Base-by-base conservation (phyloP, 2,329 filamentous ascomycete genomes). In the Grosmannia serpens region DNA sequence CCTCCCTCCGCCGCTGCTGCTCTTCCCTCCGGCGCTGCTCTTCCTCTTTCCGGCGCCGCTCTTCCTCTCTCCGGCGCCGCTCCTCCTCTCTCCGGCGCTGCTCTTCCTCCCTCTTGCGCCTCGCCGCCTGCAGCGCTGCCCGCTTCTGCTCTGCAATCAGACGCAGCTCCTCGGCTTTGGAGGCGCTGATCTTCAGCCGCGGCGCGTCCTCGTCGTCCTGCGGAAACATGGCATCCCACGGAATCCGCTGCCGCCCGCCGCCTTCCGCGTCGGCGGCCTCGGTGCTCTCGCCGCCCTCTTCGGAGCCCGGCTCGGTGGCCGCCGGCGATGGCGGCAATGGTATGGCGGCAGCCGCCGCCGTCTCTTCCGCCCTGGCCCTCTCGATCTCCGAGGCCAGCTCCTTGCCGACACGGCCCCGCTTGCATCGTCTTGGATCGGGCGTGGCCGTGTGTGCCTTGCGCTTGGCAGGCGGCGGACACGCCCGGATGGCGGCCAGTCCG, bases 101-200 rank as follows among this genome's bases (percentile, higher is more conserved):
- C 57, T 65, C 64, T 22, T 64, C 63, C 46, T 67, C 65, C 22
- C 58, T 54, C 53, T 61, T 59, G 1, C 63, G 61, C 24, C 61
- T 62, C 17, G 63, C 62, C 33, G 63, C 63, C 57, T 67, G 65
- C 29, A 60, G 41, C 11, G 60, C 61, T 2, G 61, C 62, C 4
- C 54, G 60, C 58, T 59, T 62, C 46, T 60, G 46, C 46, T 62
- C 63, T 11, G 58, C 60, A 52, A 59, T 56, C 29, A 44, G 59
- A 5, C 59, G 62, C 55, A 64, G 62, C 55, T 68, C 67, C 41
- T 67, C 65, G 6, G 63, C 61, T 58, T 68, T 67, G 54, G 61
- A 60, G 1, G 53, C 20, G 50, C 65, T 67, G 56, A 67, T 66
- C 26, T 57, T 62, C 11, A 66, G 59, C 4, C 58, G 59, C 13